phyloP scores from a whole-genome alignment of 2,329 filamentous ascomycete genomes.

The Venturia asperata region DNA sequence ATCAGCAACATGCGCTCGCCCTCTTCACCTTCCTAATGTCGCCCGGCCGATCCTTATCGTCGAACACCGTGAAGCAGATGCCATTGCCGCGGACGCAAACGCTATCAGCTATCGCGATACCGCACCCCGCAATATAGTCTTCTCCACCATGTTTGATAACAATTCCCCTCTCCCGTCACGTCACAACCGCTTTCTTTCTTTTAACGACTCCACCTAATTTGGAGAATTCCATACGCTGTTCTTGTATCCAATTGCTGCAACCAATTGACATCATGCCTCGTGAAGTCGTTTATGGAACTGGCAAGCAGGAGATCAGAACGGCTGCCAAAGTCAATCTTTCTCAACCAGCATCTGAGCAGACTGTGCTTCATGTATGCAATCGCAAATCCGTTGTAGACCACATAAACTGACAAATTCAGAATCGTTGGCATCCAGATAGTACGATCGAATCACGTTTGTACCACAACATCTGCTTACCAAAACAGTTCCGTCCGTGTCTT shows the following conservation, averaged over 20 bases:
- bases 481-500: constrained; percentile 65
- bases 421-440: constrained; percentile 92
- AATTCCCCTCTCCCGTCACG: not conserved
- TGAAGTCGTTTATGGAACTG: constrained; percentile 37
- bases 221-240: too few species aligned
- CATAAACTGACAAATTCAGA: constrained; percentile 43
- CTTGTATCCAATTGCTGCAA: not conserved
- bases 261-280: constrained; percentile 13
- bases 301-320: constrained; percentile 53
- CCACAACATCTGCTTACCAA: constrained; percentile 18
- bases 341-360: constrained; percentile 63
- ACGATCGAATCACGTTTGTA: constrained; percentile 26
- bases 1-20: not conserved
- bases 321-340: constrained; percentile 67
- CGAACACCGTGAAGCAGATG: not conserved
- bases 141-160: constrained; percentile 8
- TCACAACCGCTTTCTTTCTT: not conserved
- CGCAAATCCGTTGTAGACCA: not conserved
- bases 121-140: constrained; percentile 3
- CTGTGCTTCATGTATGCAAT: constrained; percentile 58
- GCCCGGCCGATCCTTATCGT: constrained; percentile 4
- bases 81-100: not conserved
- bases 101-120: constrained; percentile 5
- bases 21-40: not conserved
- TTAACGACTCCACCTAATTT: not conserved